phyloP scores from a whole-genome alignment of 768 basidiomycete species.

The Tulasnella sp. region DNA sequence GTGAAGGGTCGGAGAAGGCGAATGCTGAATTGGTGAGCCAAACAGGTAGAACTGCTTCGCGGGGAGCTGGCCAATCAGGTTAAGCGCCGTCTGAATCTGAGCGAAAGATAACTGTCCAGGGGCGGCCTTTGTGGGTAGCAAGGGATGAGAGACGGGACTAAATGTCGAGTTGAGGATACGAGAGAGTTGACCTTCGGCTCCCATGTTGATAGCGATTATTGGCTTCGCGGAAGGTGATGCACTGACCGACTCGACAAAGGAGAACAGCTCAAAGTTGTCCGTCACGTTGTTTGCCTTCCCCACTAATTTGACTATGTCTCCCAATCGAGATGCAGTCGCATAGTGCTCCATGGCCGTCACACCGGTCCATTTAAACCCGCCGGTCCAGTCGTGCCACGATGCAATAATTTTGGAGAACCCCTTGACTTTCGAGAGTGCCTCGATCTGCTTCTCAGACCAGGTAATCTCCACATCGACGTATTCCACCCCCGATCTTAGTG shows the following conservation, averaged over 20 bases:
- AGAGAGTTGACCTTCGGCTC: conserved; percentile 83
- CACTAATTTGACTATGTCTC: conserved; percentile 92
- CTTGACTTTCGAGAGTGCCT: conserved; percentile 62
- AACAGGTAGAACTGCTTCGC: conserved; percentile 79
- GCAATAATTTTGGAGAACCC: conserved; percentile 80
- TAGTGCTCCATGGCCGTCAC: conserved; percentile 69
- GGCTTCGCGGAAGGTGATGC: conserved; percentile 64
- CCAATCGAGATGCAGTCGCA: conserved; percentile 62
- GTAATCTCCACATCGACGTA: conserved; percentile 91
- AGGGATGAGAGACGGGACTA: conserved; percentile 87
- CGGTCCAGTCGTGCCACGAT: conserved; percentile 95
- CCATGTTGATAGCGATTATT: conserved; percentile 95
- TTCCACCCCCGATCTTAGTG: conserved; percentile 81
- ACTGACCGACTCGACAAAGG: conserved; percentile 62
- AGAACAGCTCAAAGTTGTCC: conserved; percentile 79
- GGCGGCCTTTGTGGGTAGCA: conserved; percentile 83
- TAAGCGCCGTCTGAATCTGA: conserved; percentile 80
- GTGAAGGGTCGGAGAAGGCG: conserved; percentile 91
- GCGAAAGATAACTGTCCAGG: conserved; percentile 91
- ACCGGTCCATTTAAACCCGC: conserved; percentile 79
- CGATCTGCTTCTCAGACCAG: conserved; percentile 65
- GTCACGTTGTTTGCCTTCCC: conserved; percentile 73
- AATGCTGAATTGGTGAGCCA: conserved; percentile 84
- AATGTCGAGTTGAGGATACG: conserved; percentile 83
- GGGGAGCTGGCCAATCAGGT: conserved; percentile 79